These are phyloP conservation scores for Colletotrichum musae DNA, from an alignment of 2,329 filamentous ascomycete genomes.

Conservation along the genomic window DNA sequence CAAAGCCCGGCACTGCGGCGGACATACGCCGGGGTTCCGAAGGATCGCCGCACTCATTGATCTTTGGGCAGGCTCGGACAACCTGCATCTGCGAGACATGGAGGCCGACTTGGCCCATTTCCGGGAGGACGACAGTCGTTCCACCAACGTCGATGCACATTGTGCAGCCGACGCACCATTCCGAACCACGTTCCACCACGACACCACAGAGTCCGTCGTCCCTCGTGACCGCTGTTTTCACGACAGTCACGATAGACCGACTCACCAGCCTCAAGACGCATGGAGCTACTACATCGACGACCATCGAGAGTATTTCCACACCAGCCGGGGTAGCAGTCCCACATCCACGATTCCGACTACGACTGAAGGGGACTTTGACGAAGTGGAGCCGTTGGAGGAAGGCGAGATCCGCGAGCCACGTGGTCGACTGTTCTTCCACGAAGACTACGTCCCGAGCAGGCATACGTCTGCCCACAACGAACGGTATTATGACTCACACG, in stretches of 20 bases:
- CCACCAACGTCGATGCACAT: too few species aligned
- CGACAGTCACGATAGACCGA: slow-evolving; percentile 17
- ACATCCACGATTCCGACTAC: slow-evolving; percentile 28
- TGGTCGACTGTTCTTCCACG: slow-evolving; percentile 25
- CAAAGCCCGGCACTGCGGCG: slow-evolving; percentile 67
- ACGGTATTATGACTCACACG: slow-evolving; percentile 39
- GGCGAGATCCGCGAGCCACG: slow-evolving; percentile 37
- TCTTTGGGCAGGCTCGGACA: slow-evolving; percentile 70
- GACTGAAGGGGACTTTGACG: slow-evolving; percentile 25
- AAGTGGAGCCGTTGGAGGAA: slow-evolving; percentile 31
- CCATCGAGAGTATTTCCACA: slow-evolving; percentile 30
- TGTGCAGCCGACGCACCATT: too few species aligned
- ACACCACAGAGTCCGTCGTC: slow-evolving; percentile 30
- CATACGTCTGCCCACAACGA: slow-evolving; percentile 27
- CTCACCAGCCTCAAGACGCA: slow-evolving; percentile 26
- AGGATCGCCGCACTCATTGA: slow-evolving; percentile 73
- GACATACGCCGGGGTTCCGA: slow-evolving; percentile 73
- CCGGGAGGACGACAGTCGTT: slow-evolving; percentile 48
- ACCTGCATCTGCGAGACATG: slow-evolving; percentile 70
- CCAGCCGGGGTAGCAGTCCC: slow-evolving; percentile 33
- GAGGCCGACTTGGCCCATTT: slow-evolving; percentile 74
- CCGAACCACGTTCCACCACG: slow-evolving; percentile 14
- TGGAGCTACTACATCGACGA: slow-evolving; percentile 41
- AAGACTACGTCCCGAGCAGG: slow-evolving; percentile 22
- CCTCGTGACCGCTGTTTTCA: slow-evolving; percentile 28